Conservation (phyloP, 176 grass and related monocot species). For the Oryza rufipogon region DNA sequence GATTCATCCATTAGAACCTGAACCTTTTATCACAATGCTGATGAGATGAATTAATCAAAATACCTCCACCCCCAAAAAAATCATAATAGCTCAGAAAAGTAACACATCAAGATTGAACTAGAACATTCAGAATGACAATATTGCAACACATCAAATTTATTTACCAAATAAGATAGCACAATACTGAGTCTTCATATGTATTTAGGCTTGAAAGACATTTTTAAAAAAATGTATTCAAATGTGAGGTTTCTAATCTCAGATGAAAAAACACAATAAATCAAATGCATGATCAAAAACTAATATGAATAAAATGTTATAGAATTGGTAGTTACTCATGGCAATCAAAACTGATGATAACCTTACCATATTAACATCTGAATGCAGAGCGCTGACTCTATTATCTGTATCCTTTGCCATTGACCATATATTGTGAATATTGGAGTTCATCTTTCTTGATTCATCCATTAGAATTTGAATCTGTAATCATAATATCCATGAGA, state of each 20-base stretch:
- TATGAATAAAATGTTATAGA: background rate
- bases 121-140: background rate
- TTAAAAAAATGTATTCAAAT: conserved; percentile 3
- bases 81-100: no score
- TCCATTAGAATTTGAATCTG: conserved; percentile 44
- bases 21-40: no score
- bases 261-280: background rate
- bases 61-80: no score
- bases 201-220: background rate
- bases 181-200: background rate
- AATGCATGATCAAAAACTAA: background rate
- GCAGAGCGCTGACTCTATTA: conserved; percentile 39
- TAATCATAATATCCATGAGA: conserved; percentile 18
- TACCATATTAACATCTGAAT: conserved; percentile 52
- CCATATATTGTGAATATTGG: conserved; percentile 38
- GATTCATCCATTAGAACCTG: no score
- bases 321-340: background rate
- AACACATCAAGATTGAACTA: background rate
- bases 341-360: conserved; percentile 6
- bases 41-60: no score
- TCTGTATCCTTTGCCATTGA: conserved; percentile 41
- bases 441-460: conserved; percentile 52
- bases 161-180: background rate
- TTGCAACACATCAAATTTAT: background rate
- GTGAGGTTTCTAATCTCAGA: background rate